A percentile compares a stretch with the other conserved stretches of the same genome.
These are phyloP conservation scores for Fusarium sterilihyphosum DNA, from an alignment of 2,329 filamentous ascomycete species.

Conservation along the genomic window DNA sequence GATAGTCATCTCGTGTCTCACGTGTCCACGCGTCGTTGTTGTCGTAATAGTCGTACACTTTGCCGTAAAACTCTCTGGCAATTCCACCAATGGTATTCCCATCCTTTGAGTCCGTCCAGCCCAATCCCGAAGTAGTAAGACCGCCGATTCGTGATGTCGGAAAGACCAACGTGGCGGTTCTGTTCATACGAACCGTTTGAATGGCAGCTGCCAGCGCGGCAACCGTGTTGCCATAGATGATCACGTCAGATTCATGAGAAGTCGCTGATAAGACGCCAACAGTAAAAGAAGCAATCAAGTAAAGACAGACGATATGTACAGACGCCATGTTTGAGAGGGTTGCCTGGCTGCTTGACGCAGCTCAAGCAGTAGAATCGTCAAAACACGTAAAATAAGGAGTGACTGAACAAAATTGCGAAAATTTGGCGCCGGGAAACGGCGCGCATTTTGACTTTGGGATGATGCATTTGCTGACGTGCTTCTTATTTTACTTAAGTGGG, in stretches of 20 bases:
- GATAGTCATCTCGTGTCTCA: conserved; percentile 20
- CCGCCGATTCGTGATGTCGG: conserved; percentile 23
- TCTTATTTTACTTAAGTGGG: neutral
- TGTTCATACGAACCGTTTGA: conserved; percentile 33
- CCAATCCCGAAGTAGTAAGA: conserved; percentile 27
- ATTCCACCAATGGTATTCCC: conserved; percentile 28
- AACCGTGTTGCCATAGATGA: conserved; percentile 36
- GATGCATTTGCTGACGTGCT: neutral
- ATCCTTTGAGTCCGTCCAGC: conserved; percentile 31
- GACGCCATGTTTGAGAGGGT: neutral
- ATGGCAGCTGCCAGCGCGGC: conserved; percentile 31
- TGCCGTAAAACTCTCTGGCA: conserved; percentile 24
- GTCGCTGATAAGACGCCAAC: neutral
- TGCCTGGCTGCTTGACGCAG: neutral
- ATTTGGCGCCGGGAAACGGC: neutral
- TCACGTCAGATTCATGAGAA: conserved; percentile 21
- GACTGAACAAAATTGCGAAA: neutral
- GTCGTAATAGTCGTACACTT: conserved; percentile 24
- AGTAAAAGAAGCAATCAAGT: neutral
- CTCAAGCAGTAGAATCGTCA: neutral
- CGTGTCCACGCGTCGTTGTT: neutral
- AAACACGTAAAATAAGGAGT: neutral
- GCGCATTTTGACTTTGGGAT: neutral
- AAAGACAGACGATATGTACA: neutral
- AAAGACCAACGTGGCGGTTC: conserved; percentile 19